A percentile compares a stretch with the other conserved stretches of the same genome.
Evolutionary conservation across 2,329 filamentous ascomycete species (phyloP).

Genomic region (Penicillium thymicola): DNA sequence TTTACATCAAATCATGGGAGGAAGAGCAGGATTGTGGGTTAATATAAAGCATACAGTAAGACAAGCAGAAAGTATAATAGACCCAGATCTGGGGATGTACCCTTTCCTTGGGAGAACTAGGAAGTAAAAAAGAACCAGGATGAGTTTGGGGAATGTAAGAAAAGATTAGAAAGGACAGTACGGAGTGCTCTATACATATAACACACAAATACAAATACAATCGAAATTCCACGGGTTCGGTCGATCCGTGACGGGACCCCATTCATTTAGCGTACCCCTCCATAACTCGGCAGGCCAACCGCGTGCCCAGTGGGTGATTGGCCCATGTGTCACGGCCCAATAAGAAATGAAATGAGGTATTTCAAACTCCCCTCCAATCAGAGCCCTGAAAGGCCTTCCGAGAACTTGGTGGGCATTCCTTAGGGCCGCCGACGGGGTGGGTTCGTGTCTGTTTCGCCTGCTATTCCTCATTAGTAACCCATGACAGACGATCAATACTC

Average conservation of each 20-base stretch:
- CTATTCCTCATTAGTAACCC: neutral
- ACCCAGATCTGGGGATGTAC: neutral
- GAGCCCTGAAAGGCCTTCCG: slow-evolving; percentile 7
- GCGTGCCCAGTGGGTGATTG: slow-evolving; percentile 7
- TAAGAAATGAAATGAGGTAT: slow-evolving; percentile 15
- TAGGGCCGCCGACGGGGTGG: slow-evolving; percentile 4
- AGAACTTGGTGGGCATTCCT: slow-evolving; percentile 7
- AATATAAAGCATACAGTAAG: neutral
- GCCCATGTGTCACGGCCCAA: slow-evolving; percentile 3
- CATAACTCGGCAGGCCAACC: slow-evolving; percentile 12
- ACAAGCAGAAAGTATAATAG: neutral
- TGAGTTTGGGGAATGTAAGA: neutral
- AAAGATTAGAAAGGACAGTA: neutral
- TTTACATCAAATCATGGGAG: neutral
- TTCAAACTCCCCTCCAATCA: slow-evolving; percentile 14
- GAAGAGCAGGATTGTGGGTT: neutral
- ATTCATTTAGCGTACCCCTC: slow-evolving; percentile 14
- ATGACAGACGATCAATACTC: slow-evolving; percentile 6
- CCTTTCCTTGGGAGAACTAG: neutral
- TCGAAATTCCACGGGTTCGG: slow-evolving; percentile 3
- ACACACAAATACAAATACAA: neutral
- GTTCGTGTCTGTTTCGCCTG: neutral
- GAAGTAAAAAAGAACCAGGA: neutral
- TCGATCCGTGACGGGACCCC: slow-evolving; percentile 8
- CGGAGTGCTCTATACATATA: neutral